Base-by-base conservation (phyloP, 305 asterid genomes). In the Ilex paraguariensis region DNA sequence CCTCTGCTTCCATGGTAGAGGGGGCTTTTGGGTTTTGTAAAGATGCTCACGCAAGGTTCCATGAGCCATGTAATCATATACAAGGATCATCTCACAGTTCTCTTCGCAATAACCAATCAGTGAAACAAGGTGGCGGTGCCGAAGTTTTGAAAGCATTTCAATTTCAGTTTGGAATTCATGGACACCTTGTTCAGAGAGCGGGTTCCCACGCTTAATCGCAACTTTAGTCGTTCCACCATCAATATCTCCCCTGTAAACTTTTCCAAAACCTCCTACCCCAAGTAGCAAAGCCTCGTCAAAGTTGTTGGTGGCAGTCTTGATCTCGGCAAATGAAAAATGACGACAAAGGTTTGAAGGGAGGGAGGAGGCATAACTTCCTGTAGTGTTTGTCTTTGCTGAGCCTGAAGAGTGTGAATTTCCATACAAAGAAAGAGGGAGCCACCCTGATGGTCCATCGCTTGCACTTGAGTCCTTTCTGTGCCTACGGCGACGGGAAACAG, bases 31-130 rank as follows among this genome's bases (percentile, higher is more conserved):
- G 44, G 64, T 50, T 51, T 62, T 63, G 66, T 66, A 72, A 42
- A 72, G 66, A 57, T 72, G 77, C 55, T 72, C 73, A 31, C 77
- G 64, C 28, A 72, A 50, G 33, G 77, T 72, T 39, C 77, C 77
- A 7, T 59, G 30, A 40, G 59, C 69, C 72, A 72, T 66, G 72
- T 72, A 46, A 28, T 72, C 77, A 51, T 72, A 72, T 15, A 72
- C 73, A 31, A 72, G 55, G 11, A 63, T 63, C 77, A 72, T 72
- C 33, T 72, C 77, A 32, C 64, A 31, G 31, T 67, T 31, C 48
- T 72, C 77, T 60, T 66, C 67, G 51, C 73, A 72, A 21, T 64
- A 68, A 13, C 77, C 77, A 4, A 67, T 67, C 13, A 72, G 66
- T 4, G 77, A 67, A 45, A 72, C 73, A 31, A 72, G 67, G 51